Evolutionary conservation across 2,329 filamentous ascomycete species (phyloP).

Genomic region (Colletotrichum zoysiae): DNA sequence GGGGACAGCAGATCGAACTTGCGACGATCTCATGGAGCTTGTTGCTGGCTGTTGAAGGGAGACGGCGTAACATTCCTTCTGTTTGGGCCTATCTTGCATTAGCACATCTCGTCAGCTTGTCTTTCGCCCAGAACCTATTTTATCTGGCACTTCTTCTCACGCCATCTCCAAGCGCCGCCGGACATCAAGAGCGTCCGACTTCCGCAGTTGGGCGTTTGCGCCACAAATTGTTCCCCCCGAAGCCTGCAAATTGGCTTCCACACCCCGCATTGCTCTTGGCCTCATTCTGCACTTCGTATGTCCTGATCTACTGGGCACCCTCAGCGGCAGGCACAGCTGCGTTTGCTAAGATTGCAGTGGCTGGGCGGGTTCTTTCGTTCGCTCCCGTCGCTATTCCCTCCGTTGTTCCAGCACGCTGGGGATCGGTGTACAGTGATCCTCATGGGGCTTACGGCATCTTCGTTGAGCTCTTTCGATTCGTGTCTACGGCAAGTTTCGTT

Average conservation of each 20-base stretch:
- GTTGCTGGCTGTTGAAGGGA: slow-evolving; percentile 70
- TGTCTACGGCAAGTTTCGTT: slow-evolving; percentile 58
- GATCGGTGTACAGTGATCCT: slow-evolving; percentile 56
- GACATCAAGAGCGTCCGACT: slow-evolving; percentile 46
- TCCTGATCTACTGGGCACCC: slow-evolving; percentile 54
- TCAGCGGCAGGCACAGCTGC: slow-evolving; percentile 55
- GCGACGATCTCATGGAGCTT: slow-evolving; percentile 67
- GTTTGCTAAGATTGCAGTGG: slow-evolving; percentile 52
- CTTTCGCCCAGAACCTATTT: slow-evolving; percentile 74
- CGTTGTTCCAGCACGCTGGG: slow-evolving; percentile 63
- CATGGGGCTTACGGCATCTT: slow-evolving; percentile 57
- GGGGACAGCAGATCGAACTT: slow-evolving; percentile 71
- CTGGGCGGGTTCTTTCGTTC: slow-evolving; percentile 56
- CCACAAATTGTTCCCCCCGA: slow-evolving; percentile 52
- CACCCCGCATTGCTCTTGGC: slow-evolving; percentile 52
- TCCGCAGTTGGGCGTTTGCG: slow-evolving; percentile 49
- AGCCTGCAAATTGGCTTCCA: slow-evolving; percentile 60
- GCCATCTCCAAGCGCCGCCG: slow-evolving; percentile 59
- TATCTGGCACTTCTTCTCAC: slow-evolving; percentile 70
- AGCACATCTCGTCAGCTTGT: slow-evolving; percentile 70
- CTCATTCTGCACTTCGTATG: slow-evolving; percentile 52
- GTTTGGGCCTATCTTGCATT: slow-evolving; percentile 69
- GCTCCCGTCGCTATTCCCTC: slow-evolving; percentile 60
- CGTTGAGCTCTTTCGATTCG: slow-evolving; percentile 60
- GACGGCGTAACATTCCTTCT: slow-evolving; percentile 66